These are phyloP conservation scores for Ogataea populi-albae DNA, from an alignment of 805 yeast species.

Conservation along the genomic window DNA sequence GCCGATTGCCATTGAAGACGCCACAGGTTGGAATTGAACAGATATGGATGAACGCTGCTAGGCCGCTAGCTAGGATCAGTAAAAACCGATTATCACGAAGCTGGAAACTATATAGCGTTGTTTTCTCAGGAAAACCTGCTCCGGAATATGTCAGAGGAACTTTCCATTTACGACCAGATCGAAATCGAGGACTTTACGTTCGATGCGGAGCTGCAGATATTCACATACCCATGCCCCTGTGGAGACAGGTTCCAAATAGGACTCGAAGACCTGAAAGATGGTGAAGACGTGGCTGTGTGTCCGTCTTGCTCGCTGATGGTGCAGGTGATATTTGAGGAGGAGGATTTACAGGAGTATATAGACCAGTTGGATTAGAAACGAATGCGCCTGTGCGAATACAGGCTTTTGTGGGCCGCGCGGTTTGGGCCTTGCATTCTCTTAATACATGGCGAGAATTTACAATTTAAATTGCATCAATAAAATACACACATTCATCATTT, in stretches of 20 bases:
- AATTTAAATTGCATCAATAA: too few species aligned
- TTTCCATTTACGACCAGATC: conserved; percentile 79
- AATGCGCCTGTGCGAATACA: conserved; percentile 1
- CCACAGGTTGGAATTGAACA: too few species aligned
- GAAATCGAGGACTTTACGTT: conserved; percentile 96
- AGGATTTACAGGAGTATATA: conserved; percentile 47
- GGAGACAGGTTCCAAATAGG: conserved; percentile 91
- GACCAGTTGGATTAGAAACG: conserved; percentile 29
- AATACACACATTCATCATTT: too few species aligned
- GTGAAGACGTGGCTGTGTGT: conserved; percentile 92
- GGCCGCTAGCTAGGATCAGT: too few species aligned
- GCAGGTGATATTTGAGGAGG: conserved; percentile 80
- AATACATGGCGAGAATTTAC: neutral
- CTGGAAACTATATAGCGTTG: too few species aligned
- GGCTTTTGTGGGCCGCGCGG: too few species aligned
- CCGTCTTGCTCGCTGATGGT: conserved; percentile 95
- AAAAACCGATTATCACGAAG: too few species aligned
- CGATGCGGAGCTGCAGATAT: conserved; percentile 76
- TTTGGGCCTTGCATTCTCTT: neutral
- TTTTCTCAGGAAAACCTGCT: too few species aligned
- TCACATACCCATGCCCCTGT: conserved; percentile 97
- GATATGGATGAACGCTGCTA: too few species aligned
- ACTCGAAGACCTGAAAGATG: conserved; percentile 82
- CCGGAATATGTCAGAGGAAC: conserved; percentile 47
- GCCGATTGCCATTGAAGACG: too few species aligned